phyloP scores from a whole-genome alignment of 345 rosid genomes.

The Citrus reticulata region DNA sequence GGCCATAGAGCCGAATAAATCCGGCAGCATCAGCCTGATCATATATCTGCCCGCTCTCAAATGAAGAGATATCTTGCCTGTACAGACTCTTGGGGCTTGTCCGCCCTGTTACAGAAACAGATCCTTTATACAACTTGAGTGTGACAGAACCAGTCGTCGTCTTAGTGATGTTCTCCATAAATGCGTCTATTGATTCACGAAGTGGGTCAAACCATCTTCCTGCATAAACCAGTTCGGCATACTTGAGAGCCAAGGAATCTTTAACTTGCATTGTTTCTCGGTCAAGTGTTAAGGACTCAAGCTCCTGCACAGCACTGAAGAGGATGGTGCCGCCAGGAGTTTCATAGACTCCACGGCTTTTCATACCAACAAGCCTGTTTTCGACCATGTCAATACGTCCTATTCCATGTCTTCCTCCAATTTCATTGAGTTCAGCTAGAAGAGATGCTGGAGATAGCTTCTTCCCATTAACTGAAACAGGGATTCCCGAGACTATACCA shows the following conservation, averaged over 20 bases:
- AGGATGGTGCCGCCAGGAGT: constrained; percentile 97
- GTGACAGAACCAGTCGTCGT: constrained; percentile 71
- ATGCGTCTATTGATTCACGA: constrained; percentile 76
- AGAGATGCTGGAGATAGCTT: constrained; percentile 72
- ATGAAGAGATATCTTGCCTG: constrained; percentile 84
- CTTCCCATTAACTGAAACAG: constrained; percentile 68
- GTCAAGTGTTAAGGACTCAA: constrained; percentile 84
- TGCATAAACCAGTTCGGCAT: constrained; percentile 89
- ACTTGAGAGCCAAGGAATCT: constrained; percentile 73
- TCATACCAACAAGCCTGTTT: constrained; percentile 93
- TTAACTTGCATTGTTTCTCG: constrained; percentile 79
- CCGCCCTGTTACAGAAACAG: constrained; percentile 57
- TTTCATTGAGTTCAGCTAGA: constrained; percentile 61
- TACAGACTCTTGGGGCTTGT: constrained; percentile 73
- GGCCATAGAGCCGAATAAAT: constrained; percentile 71
- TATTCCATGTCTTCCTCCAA: constrained; percentile 80
- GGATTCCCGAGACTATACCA: constrained; percentile 69
- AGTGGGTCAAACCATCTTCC: constrained; percentile 96
- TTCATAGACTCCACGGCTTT: constrained; percentile 95
- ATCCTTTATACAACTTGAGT: constrained; percentile 81
- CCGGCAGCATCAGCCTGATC: constrained; percentile 96
- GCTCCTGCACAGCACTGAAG: constrained; percentile 67
- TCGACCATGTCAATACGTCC: constrained; percentile 95
- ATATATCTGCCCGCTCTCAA: constrained; percentile 78
- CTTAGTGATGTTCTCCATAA: constrained; percentile 78